Evolutionary conservation across 768 basidiomycete species (phyloP).

Genomic region (Serendipita sp.): DNA sequence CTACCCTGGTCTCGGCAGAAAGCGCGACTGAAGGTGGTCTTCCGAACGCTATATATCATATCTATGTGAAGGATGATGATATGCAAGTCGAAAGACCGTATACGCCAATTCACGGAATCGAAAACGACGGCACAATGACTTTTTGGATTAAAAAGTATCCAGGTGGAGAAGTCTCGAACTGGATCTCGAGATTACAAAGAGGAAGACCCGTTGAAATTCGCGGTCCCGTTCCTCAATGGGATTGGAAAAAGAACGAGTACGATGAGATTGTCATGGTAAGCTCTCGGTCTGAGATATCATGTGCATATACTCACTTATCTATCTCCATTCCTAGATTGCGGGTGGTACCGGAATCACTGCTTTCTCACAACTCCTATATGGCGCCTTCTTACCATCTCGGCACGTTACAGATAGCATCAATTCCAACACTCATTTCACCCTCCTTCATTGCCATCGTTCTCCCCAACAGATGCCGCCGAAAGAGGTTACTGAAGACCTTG

Average conservation of each 20-base stretch:
- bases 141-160: conserved; percentile 75
- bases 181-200: conserved; percentile 54
- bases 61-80: conserved; percentile 74
- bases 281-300: background rate
- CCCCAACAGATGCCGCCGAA: conserved; percentile 56
- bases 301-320: background rate
- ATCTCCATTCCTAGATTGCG: conserved; percentile 40
- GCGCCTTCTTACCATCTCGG: conserved; percentile 26
- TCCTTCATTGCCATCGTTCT: conserved; percentile 55
- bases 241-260: conserved; percentile 38
- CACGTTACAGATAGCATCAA: conserved; percentile 11
- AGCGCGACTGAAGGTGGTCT: background rate
- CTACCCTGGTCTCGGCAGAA: too few relatives aligned
- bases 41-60: conserved; percentile 43
- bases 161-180: conserved; percentile 65
- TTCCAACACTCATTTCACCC: conserved; percentile 40
- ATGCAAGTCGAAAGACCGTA: conserved; percentile 80
- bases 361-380: conserved; percentile 61
- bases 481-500: conserved; percentile 38
- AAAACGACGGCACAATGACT: conserved; percentile 41
- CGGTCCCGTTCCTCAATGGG: conserved; percentile 59
- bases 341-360: conserved; percentile 82
- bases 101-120: conserved; percentile 58
- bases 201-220: conserved; percentile 63
- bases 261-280: conserved; percentile 66